Conservation (phyloP, 306 rosid genomes). For the Pachyrhizus erosus region DNA sequence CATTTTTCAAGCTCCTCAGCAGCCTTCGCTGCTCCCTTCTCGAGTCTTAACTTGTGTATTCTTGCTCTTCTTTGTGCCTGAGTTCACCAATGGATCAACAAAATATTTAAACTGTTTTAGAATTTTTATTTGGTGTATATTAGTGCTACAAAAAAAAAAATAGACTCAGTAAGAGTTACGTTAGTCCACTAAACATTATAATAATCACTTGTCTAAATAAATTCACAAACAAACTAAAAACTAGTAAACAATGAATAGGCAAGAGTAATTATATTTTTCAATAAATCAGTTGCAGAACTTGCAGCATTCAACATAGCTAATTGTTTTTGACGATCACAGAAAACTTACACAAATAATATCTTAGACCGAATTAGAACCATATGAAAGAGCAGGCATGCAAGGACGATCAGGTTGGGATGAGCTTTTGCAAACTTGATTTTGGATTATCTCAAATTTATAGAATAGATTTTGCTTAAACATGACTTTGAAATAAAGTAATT, state of each 20-base stretch:
- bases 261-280: slow-evolving; percentile 24
- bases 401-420: background rate
- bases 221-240: slow-evolving; percentile 26
- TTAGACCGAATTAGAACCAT: slow-evolving; percentile 4
- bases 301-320: background rate
- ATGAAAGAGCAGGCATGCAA: background rate
- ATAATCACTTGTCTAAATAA: background rate
- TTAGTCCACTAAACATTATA: slow-evolving; percentile 23
- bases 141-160: slow-evolving; percentile 1
- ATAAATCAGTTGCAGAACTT: background rate
- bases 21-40: slow-evolving; percentile 91
- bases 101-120: background rate
- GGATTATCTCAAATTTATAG: background rate
- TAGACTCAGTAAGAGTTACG: background rate
- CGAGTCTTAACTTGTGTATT: slow-evolving; percentile 77
- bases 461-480: background rate
- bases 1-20: slow-evolving; percentile 93
- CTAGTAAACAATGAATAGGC: slow-evolving; percentile 8
- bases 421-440: background rate
- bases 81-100: slow-evolving; percentile 38
- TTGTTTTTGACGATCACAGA: background rate
- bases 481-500: background rate
- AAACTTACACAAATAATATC: background rate
- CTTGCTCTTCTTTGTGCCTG: slow-evolving; percentile 85
- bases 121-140: background rate